These are phyloP conservation scores for Elymus sibiricus DNA, from an alignment of 176 grass and related monocot genomes.

Conservation along the genomic window DNA sequence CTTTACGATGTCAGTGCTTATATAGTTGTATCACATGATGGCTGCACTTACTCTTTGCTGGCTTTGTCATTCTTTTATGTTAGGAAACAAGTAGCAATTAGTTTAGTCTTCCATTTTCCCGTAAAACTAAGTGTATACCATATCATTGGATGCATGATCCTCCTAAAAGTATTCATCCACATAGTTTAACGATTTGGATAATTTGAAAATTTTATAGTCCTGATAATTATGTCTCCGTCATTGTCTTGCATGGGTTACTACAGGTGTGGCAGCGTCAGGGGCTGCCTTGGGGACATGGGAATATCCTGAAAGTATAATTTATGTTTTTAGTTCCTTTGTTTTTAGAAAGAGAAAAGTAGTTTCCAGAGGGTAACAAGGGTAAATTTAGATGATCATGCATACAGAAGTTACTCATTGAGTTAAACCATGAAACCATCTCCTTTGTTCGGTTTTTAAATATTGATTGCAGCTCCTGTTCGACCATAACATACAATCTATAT, in stretches of 20 bases:
- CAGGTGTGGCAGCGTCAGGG: slow-evolving; percentile 83
- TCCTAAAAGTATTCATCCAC: background rate
- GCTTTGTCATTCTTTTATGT: background rate
- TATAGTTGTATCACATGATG: background rate
- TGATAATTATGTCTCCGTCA: background rate
- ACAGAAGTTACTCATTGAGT: no score
- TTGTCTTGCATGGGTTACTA: slow-evolving; percentile 71
- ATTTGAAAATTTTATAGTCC: background rate
- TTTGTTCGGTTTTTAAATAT: no score
- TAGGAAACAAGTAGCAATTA: background rate
- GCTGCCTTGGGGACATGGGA: no score
- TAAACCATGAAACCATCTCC: no score
- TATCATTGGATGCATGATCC: background rate
- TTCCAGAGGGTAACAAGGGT: no score
- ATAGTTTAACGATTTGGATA: background rate
- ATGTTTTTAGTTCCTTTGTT: no score
- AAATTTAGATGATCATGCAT: no score
- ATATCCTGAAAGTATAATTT: no score
- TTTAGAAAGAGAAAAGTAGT: no score
- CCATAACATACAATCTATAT: no score
- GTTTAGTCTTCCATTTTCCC: background rate
- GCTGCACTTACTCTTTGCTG: background rate
- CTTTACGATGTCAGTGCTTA: background rate
- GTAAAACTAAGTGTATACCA: background rate
- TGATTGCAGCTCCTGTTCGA: no score